A percentile compares a stretch with the other conserved stretches of the same genome.
These are phyloP conservation scores for Hordeum marinum DNA, from an alignment of 176 grass and related monocot species.

Conservation along the genomic window DNA sequence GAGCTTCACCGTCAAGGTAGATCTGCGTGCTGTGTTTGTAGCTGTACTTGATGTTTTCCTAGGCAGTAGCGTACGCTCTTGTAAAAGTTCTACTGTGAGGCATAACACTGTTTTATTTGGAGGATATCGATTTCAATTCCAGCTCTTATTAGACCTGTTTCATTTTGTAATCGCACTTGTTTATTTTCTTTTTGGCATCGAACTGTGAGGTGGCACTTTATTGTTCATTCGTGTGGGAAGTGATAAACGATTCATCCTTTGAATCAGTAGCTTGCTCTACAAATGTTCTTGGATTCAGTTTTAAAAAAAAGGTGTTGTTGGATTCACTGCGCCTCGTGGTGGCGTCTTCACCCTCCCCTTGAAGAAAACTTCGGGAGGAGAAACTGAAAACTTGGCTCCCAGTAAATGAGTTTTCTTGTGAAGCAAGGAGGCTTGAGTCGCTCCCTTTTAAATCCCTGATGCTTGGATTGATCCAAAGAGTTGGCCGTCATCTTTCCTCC, in stretches of 20 bases:
- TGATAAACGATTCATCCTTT: background rate
- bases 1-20: constrained; percentile 19
- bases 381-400: background rate
- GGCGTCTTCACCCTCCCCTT: background rate
- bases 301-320: background rate
- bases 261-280: background rate
- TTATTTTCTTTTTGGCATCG: background rate
- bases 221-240: too few relatives aligned
- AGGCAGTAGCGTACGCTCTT: constrained; percentile 1
- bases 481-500: background rate
- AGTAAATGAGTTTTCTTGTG: constrained; percentile 29
- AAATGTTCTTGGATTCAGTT: background rate
- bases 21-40: constrained; percentile 9
- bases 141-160: background rate
- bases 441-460: background rate
- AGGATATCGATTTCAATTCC: constrained; percentile 4
- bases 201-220: background rate
- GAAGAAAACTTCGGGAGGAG: background rate
- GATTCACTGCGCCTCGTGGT: background rate
- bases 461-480: constrained; percentile 16
- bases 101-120: background rate
- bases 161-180: background rate
- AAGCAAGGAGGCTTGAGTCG: constrained; percentile 12
- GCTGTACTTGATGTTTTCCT: constrained; percentile 1
- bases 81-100: constrained; percentile 23